Conservation (phyloP, 371 early-diverging fungal species). For the Rozella allomycis region DNA sequence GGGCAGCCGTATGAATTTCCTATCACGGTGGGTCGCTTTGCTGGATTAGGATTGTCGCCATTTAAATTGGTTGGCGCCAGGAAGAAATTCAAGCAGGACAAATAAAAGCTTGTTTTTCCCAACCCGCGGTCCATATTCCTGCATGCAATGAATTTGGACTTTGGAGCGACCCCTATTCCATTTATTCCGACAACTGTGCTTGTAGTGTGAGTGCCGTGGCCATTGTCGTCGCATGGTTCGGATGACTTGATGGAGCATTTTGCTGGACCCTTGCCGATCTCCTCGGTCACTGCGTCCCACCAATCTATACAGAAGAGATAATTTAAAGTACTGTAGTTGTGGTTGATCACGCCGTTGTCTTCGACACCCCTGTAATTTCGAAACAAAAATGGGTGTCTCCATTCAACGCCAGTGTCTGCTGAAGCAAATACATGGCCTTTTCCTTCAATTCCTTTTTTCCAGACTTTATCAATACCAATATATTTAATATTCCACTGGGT, state of each 20-base stretch:
- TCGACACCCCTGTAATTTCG: conserved; percentile 1
- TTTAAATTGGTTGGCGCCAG: conserved; percentile 3
- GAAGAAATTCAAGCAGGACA: conserved; percentile 3
- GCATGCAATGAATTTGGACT: conserved; percentile 4
- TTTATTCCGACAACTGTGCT: conserved; percentile 2
- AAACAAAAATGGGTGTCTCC: conserved; percentile 1
- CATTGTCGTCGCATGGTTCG: conserved; percentile 5
- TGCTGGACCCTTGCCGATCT: not conserved
- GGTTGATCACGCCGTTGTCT: conserved; percentile 2
- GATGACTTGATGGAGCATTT: not conserved
- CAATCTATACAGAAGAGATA: too few species aligned
- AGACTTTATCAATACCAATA: not conserved
- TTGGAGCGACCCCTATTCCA: conserved; percentile 4
- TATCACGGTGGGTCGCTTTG: conserved; percentile 1
- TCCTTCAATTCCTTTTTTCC: not conserved
- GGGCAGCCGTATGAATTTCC: conserved; percentile 5
- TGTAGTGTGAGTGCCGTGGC: conserved; percentile 5
- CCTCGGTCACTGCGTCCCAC: conserved; percentile 1
- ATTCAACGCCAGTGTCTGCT: conserved; percentile 4
- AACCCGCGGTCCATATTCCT: conserved; percentile 4
- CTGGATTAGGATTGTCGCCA: conserved; percentile 3
- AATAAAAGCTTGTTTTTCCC: conserved; percentile 1
- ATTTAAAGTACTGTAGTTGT: too few species aligned
- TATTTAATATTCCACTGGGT: conserved; percentile 1
- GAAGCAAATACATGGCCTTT: conserved; percentile 2